Evolutionary conservation across 1,284 basidiomycete genomes (phyloP).

Genomic region (Wolfiporia cocos): DNA sequence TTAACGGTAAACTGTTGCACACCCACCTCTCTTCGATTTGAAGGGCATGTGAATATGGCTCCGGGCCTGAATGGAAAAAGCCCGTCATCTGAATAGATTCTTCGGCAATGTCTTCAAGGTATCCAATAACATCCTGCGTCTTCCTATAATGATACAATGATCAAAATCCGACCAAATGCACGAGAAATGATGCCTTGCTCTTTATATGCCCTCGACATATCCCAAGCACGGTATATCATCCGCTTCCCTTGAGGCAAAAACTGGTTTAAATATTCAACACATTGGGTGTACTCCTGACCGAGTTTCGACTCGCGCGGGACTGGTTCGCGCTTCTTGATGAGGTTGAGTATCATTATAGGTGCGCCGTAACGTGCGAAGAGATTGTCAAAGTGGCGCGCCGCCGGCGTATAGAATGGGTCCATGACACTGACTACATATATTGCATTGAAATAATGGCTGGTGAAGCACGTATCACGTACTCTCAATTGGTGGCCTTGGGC

Average conservation of each 20-base stretch:
- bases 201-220: slow-evolving; percentile 92
- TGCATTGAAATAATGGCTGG: slow-evolving; percentile 1
- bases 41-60: slow-evolving; percentile 66
- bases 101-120: slow-evolving; percentile 93
- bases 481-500: slow-evolving; percentile 91
- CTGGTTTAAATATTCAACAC: slow-evolving; percentile 92
- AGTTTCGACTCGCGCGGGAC: slow-evolving; percentile 92
- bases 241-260: slow-evolving; percentile 84
- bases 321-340: slow-evolving; percentile 84
- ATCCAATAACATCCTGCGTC: slow-evolving; percentile 93
- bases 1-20: neutral
- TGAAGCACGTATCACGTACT: slow-evolving; percentile 44
- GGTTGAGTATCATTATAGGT: slow-evolving; percentile 91
- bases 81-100: slow-evolving; percentile 88
- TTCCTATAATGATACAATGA: slow-evolving; percentile 46
- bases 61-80: slow-evolving; percentile 89
- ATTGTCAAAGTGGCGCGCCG: slow-evolving; percentile 91
- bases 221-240: slow-evolving; percentile 94
- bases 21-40: slow-evolving; percentile 42
- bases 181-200: slow-evolving; percentile 40
- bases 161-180: neutral
- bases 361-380: slow-evolving; percentile 89
- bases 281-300: slow-evolving; percentile 88
- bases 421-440: slow-evolving; percentile 76
- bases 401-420: slow-evolving; percentile 94